These are phyloP conservation scores for Spizellomyces punctatus DNA, from an alignment of 192 early-diverging fungal species.

Conservation along the genomic window DNA sequence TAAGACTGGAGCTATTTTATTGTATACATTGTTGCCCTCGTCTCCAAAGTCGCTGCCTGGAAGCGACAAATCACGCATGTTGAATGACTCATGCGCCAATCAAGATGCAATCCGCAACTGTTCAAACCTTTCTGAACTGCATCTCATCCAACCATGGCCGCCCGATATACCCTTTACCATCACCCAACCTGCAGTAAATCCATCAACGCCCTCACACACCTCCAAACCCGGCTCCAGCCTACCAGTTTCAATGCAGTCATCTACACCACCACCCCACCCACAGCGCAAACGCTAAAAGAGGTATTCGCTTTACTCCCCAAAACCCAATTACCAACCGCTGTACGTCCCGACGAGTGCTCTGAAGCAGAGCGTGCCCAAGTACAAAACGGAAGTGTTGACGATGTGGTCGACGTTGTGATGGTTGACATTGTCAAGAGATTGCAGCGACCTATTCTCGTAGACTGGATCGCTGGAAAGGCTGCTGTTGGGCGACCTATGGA, in stretches of 20 bases:
- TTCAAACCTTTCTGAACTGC: too few species aligned
- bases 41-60: too few species aligned
- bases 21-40: too few species aligned
- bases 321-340: background rate
- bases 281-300: background rate
- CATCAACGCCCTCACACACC: background rate
- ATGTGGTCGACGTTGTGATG: background rate
- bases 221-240: background rate
- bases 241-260: background rate
- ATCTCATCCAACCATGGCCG: too few species aligned
- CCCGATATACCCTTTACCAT: constrained; percentile 3
- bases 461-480: constrained; percentile 5
- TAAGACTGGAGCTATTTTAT: too few species aligned
- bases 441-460: constrained; percentile 2
- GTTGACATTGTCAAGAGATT: constrained; percentile 1
- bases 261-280: constrained; percentile 1
- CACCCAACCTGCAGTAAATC: constrained; percentile 4
- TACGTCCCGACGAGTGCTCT: background rate
- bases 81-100: too few species aligned
- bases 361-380: background rate
- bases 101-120: too few species aligned
- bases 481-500: constrained; percentile 6
- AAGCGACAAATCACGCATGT: too few species aligned
- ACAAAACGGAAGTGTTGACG: background rate
- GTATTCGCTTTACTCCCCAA: background rate